A percentile compares a stretch with the other conserved stretches of the same genome.
Evolutionary conservation across 495 filamentous ascomycete species (phyloP).

Genomic region (Penicillium taxi): DNA sequence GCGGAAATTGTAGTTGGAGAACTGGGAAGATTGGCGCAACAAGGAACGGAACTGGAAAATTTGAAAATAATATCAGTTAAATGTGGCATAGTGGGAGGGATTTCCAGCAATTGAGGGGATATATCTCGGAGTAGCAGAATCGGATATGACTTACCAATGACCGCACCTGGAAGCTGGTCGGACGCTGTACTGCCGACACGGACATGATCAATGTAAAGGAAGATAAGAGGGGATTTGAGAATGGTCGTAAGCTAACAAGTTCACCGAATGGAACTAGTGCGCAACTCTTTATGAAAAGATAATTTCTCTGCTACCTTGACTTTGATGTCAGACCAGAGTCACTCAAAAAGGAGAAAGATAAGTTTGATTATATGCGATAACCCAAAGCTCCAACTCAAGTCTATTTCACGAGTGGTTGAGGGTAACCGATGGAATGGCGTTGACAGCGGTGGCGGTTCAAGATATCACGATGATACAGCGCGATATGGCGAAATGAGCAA

Average conservation of each 20-base stretch:
- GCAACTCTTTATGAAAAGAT: too few relatives aligned
- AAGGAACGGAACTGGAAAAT: conserved; percentile 78
- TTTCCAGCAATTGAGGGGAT: not conserved
- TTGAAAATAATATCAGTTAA: not conserved
- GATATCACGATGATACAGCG: conserved; percentile 3
- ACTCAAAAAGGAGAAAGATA: not conserved
- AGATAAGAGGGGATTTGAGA: conserved; percentile 10
- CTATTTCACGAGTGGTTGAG: not conserved
- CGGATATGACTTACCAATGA: conserved; percentile 51
- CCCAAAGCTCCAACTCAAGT: not conserved
- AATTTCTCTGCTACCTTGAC: too few relatives aligned
- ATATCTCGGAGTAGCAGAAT: conserved; percentile 1
- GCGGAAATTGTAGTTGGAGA: conserved; percentile 92
- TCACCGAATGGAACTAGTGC: too few relatives aligned
- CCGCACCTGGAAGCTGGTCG: conserved; percentile 62
- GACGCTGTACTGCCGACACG: conserved; percentile 47
- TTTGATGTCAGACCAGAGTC: too few relatives aligned
- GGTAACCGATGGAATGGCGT: too few relatives aligned
- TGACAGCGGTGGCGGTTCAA: conserved; percentile 9
- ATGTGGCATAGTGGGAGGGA: not conserved
- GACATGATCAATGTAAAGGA: conserved; percentile 41
- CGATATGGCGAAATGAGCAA: too few relatives aligned
- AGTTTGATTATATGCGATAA: not conserved
- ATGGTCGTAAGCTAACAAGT: conserved; percentile 33
- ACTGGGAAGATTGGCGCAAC: conserved; percentile 76